Base-by-base conservation (phyloP, 768 basidiomycete species). In the Trametopsis cervina region DNA sequence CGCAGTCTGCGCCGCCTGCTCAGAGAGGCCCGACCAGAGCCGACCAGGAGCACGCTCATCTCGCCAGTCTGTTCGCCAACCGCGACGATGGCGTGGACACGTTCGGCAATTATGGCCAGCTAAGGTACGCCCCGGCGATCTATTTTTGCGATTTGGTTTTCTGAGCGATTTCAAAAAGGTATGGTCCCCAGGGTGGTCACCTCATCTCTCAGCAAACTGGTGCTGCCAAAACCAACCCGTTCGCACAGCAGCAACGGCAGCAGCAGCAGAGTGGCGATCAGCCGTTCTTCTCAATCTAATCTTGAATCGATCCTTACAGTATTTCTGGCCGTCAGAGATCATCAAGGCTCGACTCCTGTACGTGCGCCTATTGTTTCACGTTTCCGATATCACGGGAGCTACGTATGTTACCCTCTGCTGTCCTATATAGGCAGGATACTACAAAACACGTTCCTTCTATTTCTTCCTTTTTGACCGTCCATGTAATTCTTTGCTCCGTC, bases 31-130 rank as follows among this genome's bases (percentile, higher is more conserved):
- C 62, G 29, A 69, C 68, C 20, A 71, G 71, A 40, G 70, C 75
- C 41, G 89, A 95, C 63, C 80, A 87, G 52, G 77, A 81, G 49
- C 76, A 90, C 60, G 62, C 79, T 12, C 77, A 83, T 29, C 77
- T 99, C 45, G 93, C 94, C 2, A 71, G 65, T 45, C 66, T 97
- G 57, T 82, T 97, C 53, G 94, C 89, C 4, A 89, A 88, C 59
- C 75, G 85, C 43, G 65, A 73, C 48, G 92, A 89, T 57, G 95
- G 96, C 1, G 72, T 87, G 62, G 96, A 99, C 67, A 95, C 95
- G 45, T 98, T 97, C 61, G 95, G 95, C 43, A 99, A 98, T 63
- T 57, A 80, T 25, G 95, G 95, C 17, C 52, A 71, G 44, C 62
- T 95, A 53, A 78, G 93, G 73, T 81, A 45, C 52, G 73, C 68